phyloP scores from a whole-genome alignment of 2,329 filamentous ascomycete genomes.

The Ploettnerulaceae sp. region DNA sequence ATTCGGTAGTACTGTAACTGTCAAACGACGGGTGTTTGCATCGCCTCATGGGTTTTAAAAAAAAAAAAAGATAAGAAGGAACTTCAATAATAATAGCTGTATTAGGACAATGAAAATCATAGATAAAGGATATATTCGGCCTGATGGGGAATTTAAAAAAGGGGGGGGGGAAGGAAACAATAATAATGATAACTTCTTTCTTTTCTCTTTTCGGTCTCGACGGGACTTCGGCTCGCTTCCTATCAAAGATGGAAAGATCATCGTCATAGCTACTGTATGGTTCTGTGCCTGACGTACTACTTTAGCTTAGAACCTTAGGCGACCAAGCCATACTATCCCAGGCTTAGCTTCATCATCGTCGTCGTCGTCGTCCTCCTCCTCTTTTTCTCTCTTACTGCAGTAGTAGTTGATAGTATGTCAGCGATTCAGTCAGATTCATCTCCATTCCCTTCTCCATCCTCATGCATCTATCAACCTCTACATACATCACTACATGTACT shows the following conservation, averaged over 20 bases:
- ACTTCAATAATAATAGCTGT: slow-evolving; percentile 5
- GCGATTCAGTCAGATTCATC: too few relatives aligned
- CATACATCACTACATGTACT: neutral
- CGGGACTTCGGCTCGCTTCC: neutral
- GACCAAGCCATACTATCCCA: slow-evolving; percentile 1
- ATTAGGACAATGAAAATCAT: neutral
- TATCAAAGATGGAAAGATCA: slow-evolving; percentile 1
- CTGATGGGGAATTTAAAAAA: neutral
- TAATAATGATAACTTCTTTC: too few relatives aligned
- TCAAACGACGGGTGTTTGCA: slow-evolving; percentile 1
- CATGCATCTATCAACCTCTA: neutral
- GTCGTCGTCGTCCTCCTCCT: too few relatives aligned
- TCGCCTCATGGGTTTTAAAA: neutral
- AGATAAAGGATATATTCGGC: slow-evolving; percentile 2
- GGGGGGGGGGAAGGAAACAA: too few relatives aligned
- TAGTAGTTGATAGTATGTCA: too few relatives aligned
- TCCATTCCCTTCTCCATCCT: too few relatives aligned
- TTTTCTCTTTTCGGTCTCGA: neutral
- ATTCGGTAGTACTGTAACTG: too few relatives aligned
- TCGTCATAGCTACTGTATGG: neutral
- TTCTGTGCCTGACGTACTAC: neutral
- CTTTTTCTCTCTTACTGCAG: too few relatives aligned
- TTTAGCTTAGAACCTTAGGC: neutral
- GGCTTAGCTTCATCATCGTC: too few relatives aligned
- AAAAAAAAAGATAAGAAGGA: neutral